Evolutionary conservation across 768 basidiomycete genomes (phyloP).

Genomic region (Xanthoconium purpureum): DNA sequence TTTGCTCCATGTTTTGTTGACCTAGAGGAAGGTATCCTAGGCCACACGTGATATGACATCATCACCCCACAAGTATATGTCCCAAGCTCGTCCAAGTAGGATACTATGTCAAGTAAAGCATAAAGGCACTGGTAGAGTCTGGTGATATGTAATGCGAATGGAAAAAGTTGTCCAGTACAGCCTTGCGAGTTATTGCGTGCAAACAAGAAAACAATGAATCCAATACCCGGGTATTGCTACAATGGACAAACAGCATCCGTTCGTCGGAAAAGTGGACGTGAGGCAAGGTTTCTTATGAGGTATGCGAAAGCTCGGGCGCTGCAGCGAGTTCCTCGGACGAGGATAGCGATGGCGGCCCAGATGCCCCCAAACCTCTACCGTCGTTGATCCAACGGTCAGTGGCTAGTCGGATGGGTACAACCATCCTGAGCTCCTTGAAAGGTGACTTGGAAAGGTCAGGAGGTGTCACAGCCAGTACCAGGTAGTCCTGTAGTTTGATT

Average conservation of each 20-base stretch:
- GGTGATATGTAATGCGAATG: neutral
- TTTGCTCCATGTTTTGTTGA: neutral
- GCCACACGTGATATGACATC: conserved; percentile 29
- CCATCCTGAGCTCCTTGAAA: conserved; percentile 57
- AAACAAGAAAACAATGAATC: neutral
- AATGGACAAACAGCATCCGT: neutral
- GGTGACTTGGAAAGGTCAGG: conserved; percentile 51
- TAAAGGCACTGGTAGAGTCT: too few relatives aligned
- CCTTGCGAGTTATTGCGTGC: neutral
- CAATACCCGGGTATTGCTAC: neutral
- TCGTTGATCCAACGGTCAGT: conserved; percentile 57
- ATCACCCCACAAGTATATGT: neutral
- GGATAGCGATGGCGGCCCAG: conserved; percentile 13
- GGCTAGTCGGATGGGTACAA: conserved; percentile 61
- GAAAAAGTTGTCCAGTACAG: too few relatives aligned
- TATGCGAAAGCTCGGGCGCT: conserved; percentile 10
- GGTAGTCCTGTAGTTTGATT: conserved; percentile 51
- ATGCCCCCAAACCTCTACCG: conserved; percentile 22
- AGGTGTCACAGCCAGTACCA: conserved; percentile 60
- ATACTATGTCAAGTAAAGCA: too few relatives aligned
- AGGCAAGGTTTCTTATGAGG: neutral
- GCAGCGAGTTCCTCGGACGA: conserved; percentile 26
- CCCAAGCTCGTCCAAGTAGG: too few relatives aligned
- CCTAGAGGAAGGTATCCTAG: neutral
- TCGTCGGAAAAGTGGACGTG: neutral